Evolutionary conservation across 352 stramenopile species (phyloP), one percentile per base, ranked within the genome.

Genomic region (Pythium grandisporangium): DNA sequence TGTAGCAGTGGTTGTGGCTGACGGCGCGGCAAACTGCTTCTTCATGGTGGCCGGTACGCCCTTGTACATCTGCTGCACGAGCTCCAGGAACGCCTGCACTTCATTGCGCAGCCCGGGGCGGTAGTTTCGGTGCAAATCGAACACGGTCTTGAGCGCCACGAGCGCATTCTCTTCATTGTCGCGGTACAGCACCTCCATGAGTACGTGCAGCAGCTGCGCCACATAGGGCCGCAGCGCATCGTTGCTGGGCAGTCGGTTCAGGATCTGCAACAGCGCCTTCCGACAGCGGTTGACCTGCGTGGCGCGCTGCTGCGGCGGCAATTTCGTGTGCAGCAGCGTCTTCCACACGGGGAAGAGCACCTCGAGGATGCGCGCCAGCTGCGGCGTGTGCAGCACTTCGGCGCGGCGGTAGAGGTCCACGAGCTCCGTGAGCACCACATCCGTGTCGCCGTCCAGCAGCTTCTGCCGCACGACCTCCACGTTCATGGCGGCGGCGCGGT

Each of bases 161-260:
- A 98, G 67, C 20, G 88, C 89, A 66, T 99, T 98, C 30, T 98
- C 93, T 63, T 99, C 95, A 56, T 97, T 98, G 61, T 99, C 96
- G 26, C 83, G 67, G 30, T 87, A 77, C 35, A 99, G 61, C 26
- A 98, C 90, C 44, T 95, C 76, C 57, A 98, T 95, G 17, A 93
- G 72, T 39, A 98, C 51, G 21, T 87, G 79, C 33, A 98, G 66
- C 38, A 98, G 68, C 53, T 95, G 71, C 30, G 76, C 56, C 27
- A 96, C 90, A 65, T 98, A 97, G 30, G 92, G 88, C n/a, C 92
- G 73, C 51, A 98, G 70, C 22, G 85, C 66, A 19, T 98, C 93
- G 42, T 98, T 98, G 57, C 93, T 95, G 25, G 93, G 93, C 48
- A 98, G 62, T 12, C 95, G 71, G 54, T 96, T 95, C 16, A 98